Evolutionary conservation across 2,329 filamentous ascomycete genomes (phyloP).

Genomic region (Trichoderma sp.): DNA sequence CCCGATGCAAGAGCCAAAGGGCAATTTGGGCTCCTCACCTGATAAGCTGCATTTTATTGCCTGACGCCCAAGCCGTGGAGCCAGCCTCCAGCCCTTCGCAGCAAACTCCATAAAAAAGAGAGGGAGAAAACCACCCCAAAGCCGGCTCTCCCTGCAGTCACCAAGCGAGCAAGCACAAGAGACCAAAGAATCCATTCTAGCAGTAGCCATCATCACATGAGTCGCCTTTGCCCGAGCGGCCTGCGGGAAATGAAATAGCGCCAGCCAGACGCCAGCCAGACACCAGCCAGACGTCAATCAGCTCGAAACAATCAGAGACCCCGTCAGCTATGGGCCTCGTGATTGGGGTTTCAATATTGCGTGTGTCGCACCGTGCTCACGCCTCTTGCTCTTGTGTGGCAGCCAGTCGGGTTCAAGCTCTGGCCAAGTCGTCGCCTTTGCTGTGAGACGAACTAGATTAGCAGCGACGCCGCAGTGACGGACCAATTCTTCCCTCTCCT

Average conservation of each 20-base stretch:
- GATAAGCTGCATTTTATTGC: constrained; percentile 15
- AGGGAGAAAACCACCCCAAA: neutral
- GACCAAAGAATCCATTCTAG: neutral
- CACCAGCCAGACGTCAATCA: constrained; percentile 13
- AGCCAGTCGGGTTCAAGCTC: neutral
- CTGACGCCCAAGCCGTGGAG: constrained; percentile 5
- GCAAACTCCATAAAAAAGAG: neutral
- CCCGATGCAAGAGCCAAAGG: constrained; percentile 1
- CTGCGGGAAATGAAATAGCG: constrained; percentile 11
- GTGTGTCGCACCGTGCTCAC: constrained; percentile 18
- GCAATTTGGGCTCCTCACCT: constrained; percentile 14
- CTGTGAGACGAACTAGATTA: constrained; percentile 1
- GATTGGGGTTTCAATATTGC: constrained; percentile 18
- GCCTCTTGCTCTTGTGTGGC: constrained; percentile 9
- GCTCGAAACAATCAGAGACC: constrained; percentile 13
- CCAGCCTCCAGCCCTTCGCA: neutral
- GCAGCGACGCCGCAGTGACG: neutral
- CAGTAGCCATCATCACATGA: constrained; percentile 13
- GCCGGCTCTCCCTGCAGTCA: neutral
- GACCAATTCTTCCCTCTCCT: neutral
- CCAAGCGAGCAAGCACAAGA: neutral
- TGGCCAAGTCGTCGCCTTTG: neutral
- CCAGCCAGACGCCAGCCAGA: constrained; percentile 12
- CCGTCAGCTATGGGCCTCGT: constrained; percentile 13
- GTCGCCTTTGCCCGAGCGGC: constrained; percentile 5